Evolutionary conservation across 1,139 yeast species (phyloP), one percentile per base, ranked within the genome.

Genomic region (Yamadazyma atlantica): DNA sequence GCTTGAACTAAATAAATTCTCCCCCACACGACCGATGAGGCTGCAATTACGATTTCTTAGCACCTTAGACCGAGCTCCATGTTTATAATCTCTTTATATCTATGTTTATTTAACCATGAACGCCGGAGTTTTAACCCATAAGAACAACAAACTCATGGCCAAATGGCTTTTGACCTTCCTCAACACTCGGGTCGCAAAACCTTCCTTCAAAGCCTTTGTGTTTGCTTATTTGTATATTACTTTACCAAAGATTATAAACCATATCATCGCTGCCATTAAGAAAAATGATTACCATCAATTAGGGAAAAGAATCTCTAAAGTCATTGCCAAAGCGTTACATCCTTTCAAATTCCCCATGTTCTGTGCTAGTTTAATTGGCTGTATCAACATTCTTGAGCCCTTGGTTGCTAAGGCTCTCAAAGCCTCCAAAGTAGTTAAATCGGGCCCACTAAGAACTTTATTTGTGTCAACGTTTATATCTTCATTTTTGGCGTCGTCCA

Each of bases 321-420:
- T 51, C 2, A 19, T 59, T 17, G 9, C 43, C 3, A 49, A 44
- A 12, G 66, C 65, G 1, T 44, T 60, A 12, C 66, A 62, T 36
- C 65, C 65, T 3, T 38, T 39, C 25, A 61, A 57, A 41, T 63
- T 63, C 47, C 69, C 69, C 9, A 45, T 52, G 45, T 60, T 63
- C 42, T 57, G 62, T 10, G 69, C 64, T 6, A 46, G 48, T 16
- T 47, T 63, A 39, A 55, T 63, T 13, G 66, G 58, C 2, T 53
- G 61, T 2, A 58, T 62, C 35, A 64, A 66, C 38, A 34, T 64
- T 3, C 42, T 69, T 17, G 72, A 71, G 37, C 70, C 73, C 0
- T 16, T 61, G 5, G 35, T 62, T 3, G 56, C 51, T 36, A 39
- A 29, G 11, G 27, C 52, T 0, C 37, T 62, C 27, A 47, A 50